phyloP scores from a whole-genome alignment of 2,329 filamentous ascomycete species.

The Colletotrichum acutatum region DNA sequence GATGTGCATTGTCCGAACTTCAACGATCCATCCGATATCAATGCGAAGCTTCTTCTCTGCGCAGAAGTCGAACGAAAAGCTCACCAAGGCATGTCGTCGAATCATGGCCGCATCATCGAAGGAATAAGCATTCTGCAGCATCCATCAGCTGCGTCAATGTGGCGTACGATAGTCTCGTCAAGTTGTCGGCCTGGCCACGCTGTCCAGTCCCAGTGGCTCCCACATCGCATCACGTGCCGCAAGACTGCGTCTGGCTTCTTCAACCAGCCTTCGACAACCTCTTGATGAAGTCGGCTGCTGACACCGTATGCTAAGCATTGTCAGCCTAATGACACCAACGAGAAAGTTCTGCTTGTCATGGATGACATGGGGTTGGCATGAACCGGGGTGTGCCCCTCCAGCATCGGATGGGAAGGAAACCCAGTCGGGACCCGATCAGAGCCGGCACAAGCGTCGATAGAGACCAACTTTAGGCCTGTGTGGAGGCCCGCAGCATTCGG shows the following conservation, averaged over 20 bases:
- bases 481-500: background rate
- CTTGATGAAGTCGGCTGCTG: background rate
- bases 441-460: background rate
- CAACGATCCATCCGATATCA: background rate
- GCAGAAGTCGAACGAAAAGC: background rate
- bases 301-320: background rate
- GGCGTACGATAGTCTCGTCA: slow-evolving; percentile 5
- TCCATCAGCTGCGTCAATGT: background rate
- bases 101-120: background rate
- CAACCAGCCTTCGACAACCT: background rate
- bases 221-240: background rate
- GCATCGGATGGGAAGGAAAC: background rate
- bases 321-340: background rate
- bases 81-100: background rate
- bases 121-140: background rate
- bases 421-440: background rate
- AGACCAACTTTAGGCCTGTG: background rate
- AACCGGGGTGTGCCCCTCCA: background rate
- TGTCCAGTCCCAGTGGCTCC: background rate
- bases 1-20: background rate
- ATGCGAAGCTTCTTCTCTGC: background rate
- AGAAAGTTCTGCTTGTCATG: background rate
- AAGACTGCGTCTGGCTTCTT: background rate
- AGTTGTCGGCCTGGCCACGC: background rate
- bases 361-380: background rate